These are phyloP conservation scores for Herpotrichia juniperi DNA, from an alignment of 2,329 filamentous ascomycete species.

Conservation along the genomic window DNA sequence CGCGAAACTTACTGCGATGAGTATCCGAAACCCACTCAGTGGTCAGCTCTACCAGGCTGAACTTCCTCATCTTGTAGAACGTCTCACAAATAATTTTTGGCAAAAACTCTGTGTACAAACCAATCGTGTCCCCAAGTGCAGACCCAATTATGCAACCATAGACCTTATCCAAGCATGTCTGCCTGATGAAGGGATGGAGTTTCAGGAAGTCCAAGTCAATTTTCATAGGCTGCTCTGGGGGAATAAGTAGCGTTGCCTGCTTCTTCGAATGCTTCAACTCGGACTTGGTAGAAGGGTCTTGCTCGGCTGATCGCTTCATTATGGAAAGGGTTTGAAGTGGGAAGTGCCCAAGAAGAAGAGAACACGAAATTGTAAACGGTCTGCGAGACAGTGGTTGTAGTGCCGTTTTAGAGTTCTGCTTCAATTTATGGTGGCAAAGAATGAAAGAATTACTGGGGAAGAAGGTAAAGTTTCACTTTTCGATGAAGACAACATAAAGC, in stretches of 20 bases:
- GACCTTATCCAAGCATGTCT: conserved; percentile 45
- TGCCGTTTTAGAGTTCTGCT: no score
- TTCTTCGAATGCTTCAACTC: neutral
- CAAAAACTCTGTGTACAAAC: conserved; percentile 62
- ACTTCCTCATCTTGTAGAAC: conserved; percentile 48
- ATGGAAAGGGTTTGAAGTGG: conserved; percentile 20
- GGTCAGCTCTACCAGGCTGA: conserved; percentile 47
- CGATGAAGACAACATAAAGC: no score
- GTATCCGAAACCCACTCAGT: conserved; percentile 54
- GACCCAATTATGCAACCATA: conserved; percentile 57
- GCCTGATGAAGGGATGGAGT: conserved; percentile 35
- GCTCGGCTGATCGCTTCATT: conserved; percentile 10
- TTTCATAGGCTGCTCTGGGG: neutral
- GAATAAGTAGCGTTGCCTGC: neutral
- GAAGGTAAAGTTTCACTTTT: no score
- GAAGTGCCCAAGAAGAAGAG: neutral
- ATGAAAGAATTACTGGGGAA: no score
- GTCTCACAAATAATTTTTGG: conserved; percentile 40
- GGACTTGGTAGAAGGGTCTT: neutral
- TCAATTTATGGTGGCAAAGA: no score
- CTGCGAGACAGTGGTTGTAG: no score
- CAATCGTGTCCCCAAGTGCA: conserved; percentile 61
- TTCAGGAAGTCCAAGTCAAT: conserved; percentile 25
- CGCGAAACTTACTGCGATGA: conserved; percentile 51
- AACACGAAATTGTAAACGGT: no score